These are phyloP conservation scores for Fusarium pseudonygamai DNA, from an alignment of 2,329 filamentous ascomycete genomes.

Conservation along the genomic window DNA sequence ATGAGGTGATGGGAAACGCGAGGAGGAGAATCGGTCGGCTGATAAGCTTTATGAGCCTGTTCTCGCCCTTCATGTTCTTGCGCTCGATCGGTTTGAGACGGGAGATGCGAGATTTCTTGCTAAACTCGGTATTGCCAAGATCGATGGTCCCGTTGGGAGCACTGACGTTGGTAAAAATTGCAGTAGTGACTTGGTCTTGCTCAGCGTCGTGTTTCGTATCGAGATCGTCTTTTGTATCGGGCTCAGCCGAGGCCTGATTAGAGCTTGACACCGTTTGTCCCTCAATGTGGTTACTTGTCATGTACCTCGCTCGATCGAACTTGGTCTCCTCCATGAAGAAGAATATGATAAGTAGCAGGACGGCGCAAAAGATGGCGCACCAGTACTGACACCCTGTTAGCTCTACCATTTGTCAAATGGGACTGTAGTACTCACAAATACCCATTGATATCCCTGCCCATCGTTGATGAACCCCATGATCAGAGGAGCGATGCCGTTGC, in stretches of 20 bases:
- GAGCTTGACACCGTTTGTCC: rapidly evolving
- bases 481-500: not conserved
- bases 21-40: not conserved
- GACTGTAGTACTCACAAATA: not conserved
- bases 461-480: not conserved
- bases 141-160: rapidly evolving
- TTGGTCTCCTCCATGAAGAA: not conserved
- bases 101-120: not conserved
- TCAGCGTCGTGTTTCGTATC: not conserved
- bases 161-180: not conserved
- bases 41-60: not conserved
- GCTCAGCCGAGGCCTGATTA: rapidly evolving
- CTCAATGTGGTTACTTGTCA: not conserved
- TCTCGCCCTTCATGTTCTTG: not conserved
- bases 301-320: not conserved
- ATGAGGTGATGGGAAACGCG: not conserved
- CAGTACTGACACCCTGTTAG: not conserved
- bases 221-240: not conserved
- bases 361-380: not conserved
- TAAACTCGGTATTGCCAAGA: not conserved
- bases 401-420: too few species aligned
- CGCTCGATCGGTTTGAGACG: not conserved
- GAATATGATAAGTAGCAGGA: not conserved
- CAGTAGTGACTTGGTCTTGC: not conserved
- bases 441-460: not conserved